These are phyloP conservation scores for Dipteronia dyeriana DNA, from an alignment of 345 rosid genomes.

Conservation along the genomic window DNA sequence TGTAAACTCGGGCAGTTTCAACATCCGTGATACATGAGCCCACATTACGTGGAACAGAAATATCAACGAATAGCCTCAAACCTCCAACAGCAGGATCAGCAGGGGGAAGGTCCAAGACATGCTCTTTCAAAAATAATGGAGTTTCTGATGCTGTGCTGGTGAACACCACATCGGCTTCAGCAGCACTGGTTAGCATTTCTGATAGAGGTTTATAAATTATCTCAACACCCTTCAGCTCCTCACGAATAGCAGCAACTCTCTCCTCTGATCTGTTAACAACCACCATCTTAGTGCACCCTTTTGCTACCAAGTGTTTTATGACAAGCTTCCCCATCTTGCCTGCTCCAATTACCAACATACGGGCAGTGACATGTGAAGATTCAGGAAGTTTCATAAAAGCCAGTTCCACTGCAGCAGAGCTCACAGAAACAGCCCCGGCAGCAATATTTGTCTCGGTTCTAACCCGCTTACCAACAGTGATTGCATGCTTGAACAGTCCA, in stretches of 20 bases:
- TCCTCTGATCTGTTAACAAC: constrained; percentile 75
- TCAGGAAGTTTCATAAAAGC: constrained; percentile 71
- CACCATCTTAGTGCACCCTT: constrained; percentile 64
- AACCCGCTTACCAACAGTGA: constrained; percentile 72
- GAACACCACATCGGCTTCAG: constrained; percentile 85
- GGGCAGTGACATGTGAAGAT: constrained; percentile 45
- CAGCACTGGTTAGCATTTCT: constrained; percentile 71
- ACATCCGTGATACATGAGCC: constrained; percentile 70
- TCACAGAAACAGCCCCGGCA: constrained; percentile 79
- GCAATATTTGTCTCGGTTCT: constrained; percentile 74
- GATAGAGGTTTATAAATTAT: constrained; percentile 65
- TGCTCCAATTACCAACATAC: constrained; percentile 68
- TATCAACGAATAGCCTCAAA: constrained; percentile 77
- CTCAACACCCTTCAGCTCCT: constrained; percentile 70
- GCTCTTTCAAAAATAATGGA: constrained; percentile 70
- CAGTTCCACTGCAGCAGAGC: constrained; percentile 80
- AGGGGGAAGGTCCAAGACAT: constrained; percentile 56
- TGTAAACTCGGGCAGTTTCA: constrained; percentile 63
- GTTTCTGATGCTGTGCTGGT: constrained; percentile 92
- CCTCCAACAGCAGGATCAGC: constrained; percentile 62
- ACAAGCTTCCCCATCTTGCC: constrained; percentile 92
- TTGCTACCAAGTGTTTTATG: constrained; percentile 73
- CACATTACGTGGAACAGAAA: constrained; percentile 91
- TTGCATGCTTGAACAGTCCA: constrained; percentile 74
- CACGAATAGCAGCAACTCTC: constrained; percentile 74